Base-by-base conservation (phyloP, 192 early-diverging fungal genomes). In the Spinellus fusiger region DNA sequence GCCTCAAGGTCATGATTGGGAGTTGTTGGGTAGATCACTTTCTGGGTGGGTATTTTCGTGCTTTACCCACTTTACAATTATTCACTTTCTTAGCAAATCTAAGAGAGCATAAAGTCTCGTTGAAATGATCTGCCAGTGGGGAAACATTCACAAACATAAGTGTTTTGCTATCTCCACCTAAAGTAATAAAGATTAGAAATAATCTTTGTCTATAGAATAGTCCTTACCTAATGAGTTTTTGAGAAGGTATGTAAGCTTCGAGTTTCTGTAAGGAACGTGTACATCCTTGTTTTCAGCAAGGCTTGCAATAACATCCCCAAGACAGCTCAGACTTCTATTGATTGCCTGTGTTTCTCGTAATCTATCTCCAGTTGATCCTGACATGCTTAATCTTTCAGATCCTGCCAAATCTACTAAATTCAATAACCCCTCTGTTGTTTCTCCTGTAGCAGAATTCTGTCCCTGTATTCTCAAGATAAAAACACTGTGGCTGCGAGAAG, bases 71-170 rank as follows among this genome's bases (percentile, higher is more conserved):
- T 13, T 37, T 37, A 37, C 5, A 37, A 37, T n/a, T 3, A 44
- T 3, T n/a, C 13, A 94, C 95, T 84, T 95, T 96, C 35, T 91
- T 93, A 7, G 95, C 95, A 83, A 98, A 98, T 49, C 93, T 79
- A 49, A 98, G 79, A 16, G 92, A 93, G 68, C 89, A 93, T 34
- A 96, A 73, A 13, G 89, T 94, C 69, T 98, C 96, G 31, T 80
- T 75, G 35, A 93, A 80, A 71, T 85, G 90, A 40, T 74, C 70
- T n/a, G 79, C 64, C 48, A 90, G 69, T n/a, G 96, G 96, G 20
- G 85, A 89, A 31, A 98, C 81, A 55, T 96, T 96, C 15, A 98
- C 96, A 87, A 98, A 96, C 96, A 98, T 98, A 18, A 97, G 80
- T 9, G 94, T 96, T 73, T 98, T 98, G 68, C 88, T 89, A 62